Conservation (phyloP, 176 grass and related monocot genomes). For the Dactylis glomerata region DNA sequence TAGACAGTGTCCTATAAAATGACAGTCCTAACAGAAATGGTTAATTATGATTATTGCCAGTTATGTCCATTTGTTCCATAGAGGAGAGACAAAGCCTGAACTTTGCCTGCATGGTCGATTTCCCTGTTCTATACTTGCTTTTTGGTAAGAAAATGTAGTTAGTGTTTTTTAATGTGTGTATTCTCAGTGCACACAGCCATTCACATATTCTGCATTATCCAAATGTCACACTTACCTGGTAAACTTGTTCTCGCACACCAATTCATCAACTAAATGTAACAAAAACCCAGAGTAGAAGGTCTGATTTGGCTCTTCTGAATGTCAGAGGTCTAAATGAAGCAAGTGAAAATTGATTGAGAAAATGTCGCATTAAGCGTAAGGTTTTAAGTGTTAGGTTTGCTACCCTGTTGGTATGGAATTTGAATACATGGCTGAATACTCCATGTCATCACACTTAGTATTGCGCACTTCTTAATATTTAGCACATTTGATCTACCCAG, state of each 20-base stretch:
- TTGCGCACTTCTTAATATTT: not conserved
- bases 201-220: not conserved
- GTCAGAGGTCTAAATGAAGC: not conserved
- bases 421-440: not conserved
- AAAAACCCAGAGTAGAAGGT: not conserved
- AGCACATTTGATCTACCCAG: not conserved
- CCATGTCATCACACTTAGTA: not conserved
- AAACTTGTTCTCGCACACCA: not conserved
- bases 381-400: not conserved
- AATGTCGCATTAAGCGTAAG: not conserved
- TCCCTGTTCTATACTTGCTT: not conserved
- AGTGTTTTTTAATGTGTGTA: not conserved
- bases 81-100: not conserved
- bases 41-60: not conserved
- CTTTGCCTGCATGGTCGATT: not conserved
- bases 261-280: not conserved
- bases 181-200: not conserved
- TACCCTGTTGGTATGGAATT: not conserved
- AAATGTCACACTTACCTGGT: not conserved
- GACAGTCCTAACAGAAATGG: not conserved
- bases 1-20: not conserved
- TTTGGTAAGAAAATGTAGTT: not conserved
- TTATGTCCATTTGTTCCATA: not conserved
- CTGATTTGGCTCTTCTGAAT: not conserved
- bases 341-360: slow-evolving; percentile 15